Percentiles rank a stretch among this genome's conserved stretches.
phyloP scores from a whole-genome alignment of 768 basidiomycete genomes.

The Crepidotus variabilis region DNA sequence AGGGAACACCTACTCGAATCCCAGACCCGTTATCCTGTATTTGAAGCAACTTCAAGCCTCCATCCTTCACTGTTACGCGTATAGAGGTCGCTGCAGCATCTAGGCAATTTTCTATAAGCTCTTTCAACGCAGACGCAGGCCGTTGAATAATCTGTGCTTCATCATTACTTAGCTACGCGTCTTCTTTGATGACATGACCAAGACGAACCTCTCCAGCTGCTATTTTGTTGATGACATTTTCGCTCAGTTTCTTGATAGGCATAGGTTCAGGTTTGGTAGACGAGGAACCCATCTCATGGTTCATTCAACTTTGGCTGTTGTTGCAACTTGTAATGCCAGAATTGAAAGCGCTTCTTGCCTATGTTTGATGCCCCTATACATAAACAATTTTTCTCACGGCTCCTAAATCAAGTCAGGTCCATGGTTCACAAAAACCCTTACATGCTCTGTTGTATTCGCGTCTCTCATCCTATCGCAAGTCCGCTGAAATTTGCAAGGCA shows the following conservation, averaged over 20 bases:
- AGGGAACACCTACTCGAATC: conserved; percentile 64
- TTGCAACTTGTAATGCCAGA: too few species aligned
- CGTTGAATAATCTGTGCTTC: conserved; percentile 38
- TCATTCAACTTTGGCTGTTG: background rate
- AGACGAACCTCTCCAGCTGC: conserved; percentile 67
- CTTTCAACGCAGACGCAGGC: conserved; percentile 93
- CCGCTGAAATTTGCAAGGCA: too few species aligned
- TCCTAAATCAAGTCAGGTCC: too few species aligned
- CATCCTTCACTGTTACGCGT: conserved; percentile 88
- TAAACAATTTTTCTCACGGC: too few species aligned
- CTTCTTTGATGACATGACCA: background rate
- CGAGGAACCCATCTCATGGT: background rate
- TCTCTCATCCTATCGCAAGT: too few species aligned
- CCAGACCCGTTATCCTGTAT: conserved; percentile 97
- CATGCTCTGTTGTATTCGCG: too few species aligned
- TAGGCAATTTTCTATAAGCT: conserved; percentile 91
- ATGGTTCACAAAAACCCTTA: too few species aligned
- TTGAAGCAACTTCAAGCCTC: conserved; percentile 90
- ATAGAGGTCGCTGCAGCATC: conserved; percentile 90
- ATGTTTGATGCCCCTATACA: too few species aligned
- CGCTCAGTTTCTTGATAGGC: conserved; percentile 73
- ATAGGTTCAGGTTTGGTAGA: conserved; percentile 37
- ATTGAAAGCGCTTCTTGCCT: too few species aligned
- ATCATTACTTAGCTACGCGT: conserved; percentile 8
- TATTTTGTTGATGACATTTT: conserved; percentile 87